These are phyloP conservation scores for Uronychia binucleata DNA, from an alignment of 73 alveolate genomes.

Conservation along the genomic window DNA sequence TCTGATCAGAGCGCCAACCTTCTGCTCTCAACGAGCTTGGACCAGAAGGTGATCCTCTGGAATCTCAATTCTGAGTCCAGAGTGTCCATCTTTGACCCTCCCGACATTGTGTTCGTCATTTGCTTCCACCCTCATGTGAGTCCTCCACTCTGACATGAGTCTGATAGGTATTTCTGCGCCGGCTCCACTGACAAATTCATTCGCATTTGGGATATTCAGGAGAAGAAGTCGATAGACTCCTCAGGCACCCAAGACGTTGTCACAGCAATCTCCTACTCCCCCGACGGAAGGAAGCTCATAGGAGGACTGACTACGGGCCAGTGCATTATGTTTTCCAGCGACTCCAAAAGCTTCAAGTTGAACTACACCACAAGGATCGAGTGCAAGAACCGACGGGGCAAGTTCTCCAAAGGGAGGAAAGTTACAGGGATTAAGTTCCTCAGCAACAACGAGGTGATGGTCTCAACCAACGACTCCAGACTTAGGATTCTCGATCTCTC, in stretches of 20 bases:
- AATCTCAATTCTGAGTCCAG: constrained; percentile 60
- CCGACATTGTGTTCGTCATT: constrained; percentile 51
- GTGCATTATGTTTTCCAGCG: constrained; percentile 39
- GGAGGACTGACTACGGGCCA: constrained; percentile 59
- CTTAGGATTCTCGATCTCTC: constrained; percentile 67
- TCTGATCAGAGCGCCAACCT: constrained; percentile 23
- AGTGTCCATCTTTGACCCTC: constrained; percentile 60
- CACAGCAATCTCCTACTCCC: constrained; percentile 63
- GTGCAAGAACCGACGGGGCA: constrained; percentile 83
- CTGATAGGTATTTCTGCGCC: constrained; percentile 61
- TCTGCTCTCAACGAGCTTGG: constrained; percentile 74
- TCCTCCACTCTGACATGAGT: constrained; percentile 9
- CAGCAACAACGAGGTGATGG: constrained; percentile 64
- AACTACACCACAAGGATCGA: constrained; percentile 70
- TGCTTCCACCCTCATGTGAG: constrained; percentile 65
- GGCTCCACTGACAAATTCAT: constrained; percentile 62
- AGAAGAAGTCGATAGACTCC: constrained; percentile 58
- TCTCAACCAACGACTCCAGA: constrained; percentile 86
- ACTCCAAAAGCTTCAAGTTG: constrained; percentile 38
- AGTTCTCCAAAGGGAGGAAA: constrained; percentile 77
- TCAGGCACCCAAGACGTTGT: constrained; percentile 64
- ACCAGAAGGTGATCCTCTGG: constrained; percentile 68
- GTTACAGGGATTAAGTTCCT: constrained; percentile 77
- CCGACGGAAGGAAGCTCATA: constrained; percentile 66
- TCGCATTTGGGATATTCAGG: constrained; percentile 67